phyloP scores from a whole-genome alignment of 129 eudicot genomes.

The Chrysanthemum makinoi region DNA sequence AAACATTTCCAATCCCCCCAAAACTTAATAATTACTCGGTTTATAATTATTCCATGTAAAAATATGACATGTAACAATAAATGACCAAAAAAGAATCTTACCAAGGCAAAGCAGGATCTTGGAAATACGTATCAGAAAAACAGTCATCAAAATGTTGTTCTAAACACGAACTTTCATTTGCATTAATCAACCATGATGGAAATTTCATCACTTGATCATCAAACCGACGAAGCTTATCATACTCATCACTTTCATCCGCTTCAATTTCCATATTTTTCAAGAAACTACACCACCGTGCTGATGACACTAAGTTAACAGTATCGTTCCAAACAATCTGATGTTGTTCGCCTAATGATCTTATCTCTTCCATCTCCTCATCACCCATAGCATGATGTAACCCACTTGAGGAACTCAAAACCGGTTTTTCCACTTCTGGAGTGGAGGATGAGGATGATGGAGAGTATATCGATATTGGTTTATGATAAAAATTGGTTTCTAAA shows the following conservation, averaged over 20 bases:
- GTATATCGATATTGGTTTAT: constrained; percentile 29
- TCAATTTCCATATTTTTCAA: constrained; percentile 40
- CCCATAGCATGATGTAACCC: constrained; percentile 58
- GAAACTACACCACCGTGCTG: constrained; percentile 80
- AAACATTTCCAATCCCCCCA: constrained; percentile 32
- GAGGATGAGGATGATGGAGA: constrained; percentile 38
- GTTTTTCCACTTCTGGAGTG: constrained; percentile 33
- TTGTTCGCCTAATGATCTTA: constrained; percentile 71
- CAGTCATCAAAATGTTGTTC: constrained; percentile 37
- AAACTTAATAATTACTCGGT: background rate
- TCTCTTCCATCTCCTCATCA: constrained; percentile 75
- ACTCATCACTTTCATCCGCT: constrained; percentile 29
- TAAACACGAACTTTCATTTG: constrained; percentile 42
- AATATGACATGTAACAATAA: constrained; percentile 12
- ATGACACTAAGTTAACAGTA: constrained; percentile 58
- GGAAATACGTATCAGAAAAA: constrained; percentile 42
- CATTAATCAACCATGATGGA: constrained; percentile 58
- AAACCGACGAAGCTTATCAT: constrained; percentile 30
- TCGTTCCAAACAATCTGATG: constrained; percentile 88
- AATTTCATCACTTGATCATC: constrained; percentile 61
- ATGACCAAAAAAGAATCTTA: constrained; percentile 30
- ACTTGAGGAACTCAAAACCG: constrained; percentile 11
- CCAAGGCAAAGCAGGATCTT: constrained; percentile 73
- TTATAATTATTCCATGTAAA: background rate
- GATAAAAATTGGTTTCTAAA: constrained; percentile 45